Base-by-base conservation (phyloP, 2,329 filamentous ascomycete genomes). In the Lasiodiplodia sp. region DNA sequence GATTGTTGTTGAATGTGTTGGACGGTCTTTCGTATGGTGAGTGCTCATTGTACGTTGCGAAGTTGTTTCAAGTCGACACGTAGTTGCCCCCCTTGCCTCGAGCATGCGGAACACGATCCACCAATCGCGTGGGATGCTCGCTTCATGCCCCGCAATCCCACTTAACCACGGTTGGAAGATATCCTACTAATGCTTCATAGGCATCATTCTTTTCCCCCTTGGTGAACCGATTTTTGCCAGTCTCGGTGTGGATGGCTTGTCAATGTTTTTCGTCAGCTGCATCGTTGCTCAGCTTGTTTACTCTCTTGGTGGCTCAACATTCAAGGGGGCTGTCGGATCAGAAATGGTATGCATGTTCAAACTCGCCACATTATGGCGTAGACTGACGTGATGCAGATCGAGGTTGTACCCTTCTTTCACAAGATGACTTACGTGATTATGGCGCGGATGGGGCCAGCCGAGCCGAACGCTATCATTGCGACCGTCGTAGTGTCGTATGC, bases 391-490 rank as follows among this genome's bases (percentile, higher is more conserved):
- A 51, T 37, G n/a, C 71, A 91, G 88, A 99, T 98, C 72, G 96
- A 99, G 81, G 95, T 98, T 1, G 95, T 99, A 0, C 96, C 95
- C 0, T 99, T 99, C 82, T 98, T 99, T 78, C 96, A 99, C 82
- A 97, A 95, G 75, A 99, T 99, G 95, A 94, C 96, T 0, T 90
- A 91, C 71, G 95, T 91, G 37, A 97, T 98, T 76, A 89, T 96
- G 72, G 84, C 85, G 16, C 85, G 87, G 53, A 90, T 99, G 72
- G 93, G 95, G 18, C 88, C 91, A 71, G 90, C 94, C 23, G 90
- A 96, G 31, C 89, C 92, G 0, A 90, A 96, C 73, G 92, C 93
- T 3, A 91, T 99, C 57, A 91, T 97, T 71, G 94, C 96, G 37
- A 99, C 96, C 0, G 97, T 95, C 2, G 97, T 99, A 74, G 90